Base-by-base conservation (phyloP, 2,329 filamentous ascomycete genomes). In the Monilinia fructicola region DNA sequence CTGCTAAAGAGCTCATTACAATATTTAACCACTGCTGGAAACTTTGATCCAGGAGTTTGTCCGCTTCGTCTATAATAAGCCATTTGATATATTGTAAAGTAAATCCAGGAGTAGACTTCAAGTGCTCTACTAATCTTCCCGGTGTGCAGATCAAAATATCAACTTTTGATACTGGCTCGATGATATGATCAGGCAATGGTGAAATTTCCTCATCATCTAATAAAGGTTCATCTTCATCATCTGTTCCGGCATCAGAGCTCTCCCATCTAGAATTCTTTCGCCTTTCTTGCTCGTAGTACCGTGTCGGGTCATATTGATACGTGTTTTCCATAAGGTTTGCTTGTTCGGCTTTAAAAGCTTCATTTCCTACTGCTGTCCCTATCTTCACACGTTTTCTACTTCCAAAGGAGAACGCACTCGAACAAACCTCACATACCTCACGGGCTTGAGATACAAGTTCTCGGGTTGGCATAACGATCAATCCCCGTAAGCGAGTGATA, bases 11-110 rank as follows among this genome's bases (percentile, higher is more conserved):
- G 80, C 88, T 85, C 74, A 92, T 88, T 9, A 95, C 85, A 0
- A 89, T 80, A 52, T 88, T 86, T 3, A 96, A 82, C 93, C 93
- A 97, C 73, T 94, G 90, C 76, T 97, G 93, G 77, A 95, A 97
- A 74, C 90, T 93, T 77, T 98, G 92, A 54, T 93, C 90, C 7
- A 98, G 84, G 16, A 98, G 81, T 75, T 95, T 92, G 77, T 98
- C 94, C 14, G 94, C 95, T 78, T 98, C 94, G 73, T 98, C 94
- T 55, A 97, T 90, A 3, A 97, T 86, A 0, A 98, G 82, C 93
- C 93, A 98, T 68, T 91, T 86, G 5, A 97, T 82, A 75, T 90
- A 84, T 66, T 90, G 85, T 28, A 98, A 81, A 0, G 83, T 86
- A 76, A 98, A 97, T 0, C 92, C 93, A 3, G 87, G 86, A 0